Evolutionary conservation across 169 alveolate species (phyloP), one percentile per base, ranked within the genome.

Genomic region (Plasmodium fragile): DNA sequence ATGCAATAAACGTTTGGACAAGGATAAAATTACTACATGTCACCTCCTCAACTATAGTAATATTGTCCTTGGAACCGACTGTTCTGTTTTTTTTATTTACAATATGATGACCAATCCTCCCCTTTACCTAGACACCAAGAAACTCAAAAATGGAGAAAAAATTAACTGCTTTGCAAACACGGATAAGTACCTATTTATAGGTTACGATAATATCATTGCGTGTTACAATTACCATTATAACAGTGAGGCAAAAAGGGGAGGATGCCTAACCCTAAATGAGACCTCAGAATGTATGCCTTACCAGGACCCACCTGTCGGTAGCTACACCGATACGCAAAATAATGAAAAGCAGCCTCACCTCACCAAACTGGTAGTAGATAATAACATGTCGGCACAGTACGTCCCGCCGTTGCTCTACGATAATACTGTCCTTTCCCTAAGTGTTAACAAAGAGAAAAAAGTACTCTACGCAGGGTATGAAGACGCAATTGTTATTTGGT

Each of bases 11-110:
- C 89, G 97, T 39, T 92, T 96, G 72, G 93, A 95, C 34, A 96
- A 96, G 16, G 96, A 95, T 18, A 96, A 96, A 82, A 70, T 96
- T 78, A 92, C 96, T 85, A 91, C 96, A 18, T 87, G 93, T 39
- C 93, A 87, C 70, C 70, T 87, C 10, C 69, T 87, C 36, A 43
- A 78, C 65, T 36, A 59, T 87, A 59, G 78, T 36, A 87, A 87
- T 78, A 78, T 87, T 49, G 72, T 87, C 70, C 43, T 87, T 39
- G 93, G 93, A 6, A 87, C 93, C 1, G 49, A 32, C 39, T 34
- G 59, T 36, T 77, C 93, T 1, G 30, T 87, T 39, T 87, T 87
- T 28, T 87, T 87, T 78, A 32, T 72, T 28, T 87, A 87, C 81
- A 87, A 87, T 59, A 87, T 87, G 93, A 59, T 52, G 49, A 41